phyloP scores from a whole-genome alignment of 495 filamentous ascomycete genomes.

The Penicillium angulare region DNA sequence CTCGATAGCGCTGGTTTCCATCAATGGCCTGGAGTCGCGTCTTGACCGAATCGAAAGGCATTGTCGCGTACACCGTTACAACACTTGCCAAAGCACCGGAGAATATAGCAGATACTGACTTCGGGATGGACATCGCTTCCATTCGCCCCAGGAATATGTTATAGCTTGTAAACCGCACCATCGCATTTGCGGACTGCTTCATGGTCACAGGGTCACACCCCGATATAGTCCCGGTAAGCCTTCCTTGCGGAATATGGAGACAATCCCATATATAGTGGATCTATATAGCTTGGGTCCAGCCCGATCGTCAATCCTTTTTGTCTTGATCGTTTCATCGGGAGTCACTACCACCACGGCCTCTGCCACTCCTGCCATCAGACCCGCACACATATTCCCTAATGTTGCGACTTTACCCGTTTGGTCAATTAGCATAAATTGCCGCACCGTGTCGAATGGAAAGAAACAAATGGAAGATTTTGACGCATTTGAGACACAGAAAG shows the following conservation, averaged over 20 bases:
- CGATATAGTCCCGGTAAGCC: slow-evolving; percentile 22
- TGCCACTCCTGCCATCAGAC: slow-evolving; percentile 25
- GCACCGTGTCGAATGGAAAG: slow-evolving; percentile 19
- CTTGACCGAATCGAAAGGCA: slow-evolving; percentile 68
- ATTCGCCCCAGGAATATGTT: slow-evolving; percentile 19
- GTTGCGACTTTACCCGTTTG: slow-evolving; percentile 3
- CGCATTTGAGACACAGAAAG: slow-evolving; percentile 22
- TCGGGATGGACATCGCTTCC: neutral
- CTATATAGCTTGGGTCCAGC: slow-evolving; percentile 14
- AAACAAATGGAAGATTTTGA: slow-evolving; percentile 21
- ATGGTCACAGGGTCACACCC: slow-evolving; percentile 26
- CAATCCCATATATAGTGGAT: slow-evolving; percentile 18
- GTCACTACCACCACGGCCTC: slow-evolving; percentile 28
- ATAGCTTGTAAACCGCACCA: slow-evolving; percentile 32
- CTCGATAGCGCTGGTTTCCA: slow-evolving; percentile 14
- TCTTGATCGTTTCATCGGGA: slow-evolving; percentile 31
- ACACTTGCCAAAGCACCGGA: slow-evolving; percentile 28
- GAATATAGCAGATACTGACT: slow-evolving; percentile 12
- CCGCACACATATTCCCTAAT: slow-evolving; percentile 18
- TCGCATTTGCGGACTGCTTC: slow-evolving; percentile 31
- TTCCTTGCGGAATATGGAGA: slow-evolving; percentile 14
- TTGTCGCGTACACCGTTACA: slow-evolving; percentile 45
- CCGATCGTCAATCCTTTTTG: slow-evolving; percentile 30
- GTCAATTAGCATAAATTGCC: slow-evolving; percentile 14
- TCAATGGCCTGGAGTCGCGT: slow-evolving; percentile 56